Percentiles rank a stretch among this genome's conserved stretches.
phyloP scores from a whole-genome alignment of 2,329 filamentous ascomycete species.

The Thielaviopsis musarum region DNA sequence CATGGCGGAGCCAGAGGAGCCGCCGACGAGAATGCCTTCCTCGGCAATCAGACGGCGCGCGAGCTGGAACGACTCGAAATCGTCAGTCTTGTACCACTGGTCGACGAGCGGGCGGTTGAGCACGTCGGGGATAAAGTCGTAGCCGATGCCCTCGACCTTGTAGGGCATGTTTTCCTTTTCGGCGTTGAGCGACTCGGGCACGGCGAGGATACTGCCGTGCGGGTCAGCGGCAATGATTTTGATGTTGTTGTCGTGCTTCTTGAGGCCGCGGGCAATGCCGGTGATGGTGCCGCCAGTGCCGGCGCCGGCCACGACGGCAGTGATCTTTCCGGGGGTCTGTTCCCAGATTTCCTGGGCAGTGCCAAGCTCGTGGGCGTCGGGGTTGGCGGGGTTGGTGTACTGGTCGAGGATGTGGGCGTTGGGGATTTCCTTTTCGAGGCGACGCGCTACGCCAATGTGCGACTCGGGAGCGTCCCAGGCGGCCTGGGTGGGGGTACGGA shows the following conservation, averaged over 20 bases:
- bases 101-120: slow-evolving; percentile 66
- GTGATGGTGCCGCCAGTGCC: slow-evolving; percentile 94
- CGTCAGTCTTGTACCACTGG: slow-evolving; percentile 97
- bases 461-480: slow-evolving; percentile 90
- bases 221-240: slow-evolving; percentile 90
- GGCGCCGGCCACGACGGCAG: slow-evolving; percentile 73
- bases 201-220: slow-evolving; percentile 73
- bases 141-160: slow-evolving; percentile 97
- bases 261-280: slow-evolving; percentile 67
- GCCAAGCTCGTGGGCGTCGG: slow-evolving; percentile 79
- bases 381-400: slow-evolving; percentile 84
- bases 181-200: slow-evolving; percentile 65
- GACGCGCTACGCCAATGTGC: slow-evolving; percentile 84
- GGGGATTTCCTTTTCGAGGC: slow-evolving; percentile 85
- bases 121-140: slow-evolving; percentile 95
- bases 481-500: slow-evolving; percentile 88
- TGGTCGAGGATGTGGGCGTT: slow-evolving; percentile 96
- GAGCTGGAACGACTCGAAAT: slow-evolving; percentile 76
- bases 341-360: slow-evolving; percentile 94
- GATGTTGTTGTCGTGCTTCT: slow-evolving; percentile 70
- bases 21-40: slow-evolving; percentile 84
- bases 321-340: slow-evolving; percentile 72
- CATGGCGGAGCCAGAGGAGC: slow-evolving; percentile 85
- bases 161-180: slow-evolving; percentile 70
- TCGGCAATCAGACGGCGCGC: slow-evolving; percentile 84